Evolutionary conservation across 1,284 basidiomycete genomes (phyloP), one percentile per base, ranked within the genome.

Genomic region (Phlebopus sp.): DNA sequence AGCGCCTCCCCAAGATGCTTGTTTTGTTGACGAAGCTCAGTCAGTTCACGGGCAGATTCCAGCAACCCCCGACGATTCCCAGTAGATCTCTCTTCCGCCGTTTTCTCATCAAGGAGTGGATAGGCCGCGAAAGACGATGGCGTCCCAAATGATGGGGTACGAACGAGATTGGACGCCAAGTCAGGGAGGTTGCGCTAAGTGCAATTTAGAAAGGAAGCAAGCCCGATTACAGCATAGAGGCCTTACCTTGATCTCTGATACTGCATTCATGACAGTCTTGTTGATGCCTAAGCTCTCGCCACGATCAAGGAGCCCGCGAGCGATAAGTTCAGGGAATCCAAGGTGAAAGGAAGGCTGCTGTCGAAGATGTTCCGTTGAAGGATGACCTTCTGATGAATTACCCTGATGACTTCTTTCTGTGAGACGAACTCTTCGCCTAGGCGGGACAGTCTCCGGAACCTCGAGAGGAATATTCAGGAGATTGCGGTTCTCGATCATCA

Each of bases 171-270:
- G n/a, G 77, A 77, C 10, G 85, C 72, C 14, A 92, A 60, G 55
- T 94, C 92, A 2, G 91, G 90, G 15, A 93, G 77, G 64, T 90
- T 93, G 52, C 81, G 84, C 91, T 92, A 57, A 5, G 46, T 42
- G 31, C 29, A 34, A 29, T 38, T 40, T 53, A 54, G 42, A 30
- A 35, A 55, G 38, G 31, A 44, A 29, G 17, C 15, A 34, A 32
- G 35, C 42, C 29, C 18, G 35, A 13, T 8, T 7, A 34, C 15
- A 34, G 9, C 13, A 14, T 10, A 23, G 13, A 35, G 8, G 23
- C 59, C 75, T 59, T 54, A 88, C 86, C 60, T 80, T 79, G 11
- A 90, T 59, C 61, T 90, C 86, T 8, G 84, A 79, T 2, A 89
- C 80, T 0, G 87, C 86, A 61, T 76, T 84, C 81, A 87, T 80